A percentile compares a stretch with the other conserved stretches of the same genome.
These are phyloP conservation scores for Zoysia pacifica DNA, from an alignment of 176 grass and related monocot genomes.

Conservation along the genomic window DNA sequence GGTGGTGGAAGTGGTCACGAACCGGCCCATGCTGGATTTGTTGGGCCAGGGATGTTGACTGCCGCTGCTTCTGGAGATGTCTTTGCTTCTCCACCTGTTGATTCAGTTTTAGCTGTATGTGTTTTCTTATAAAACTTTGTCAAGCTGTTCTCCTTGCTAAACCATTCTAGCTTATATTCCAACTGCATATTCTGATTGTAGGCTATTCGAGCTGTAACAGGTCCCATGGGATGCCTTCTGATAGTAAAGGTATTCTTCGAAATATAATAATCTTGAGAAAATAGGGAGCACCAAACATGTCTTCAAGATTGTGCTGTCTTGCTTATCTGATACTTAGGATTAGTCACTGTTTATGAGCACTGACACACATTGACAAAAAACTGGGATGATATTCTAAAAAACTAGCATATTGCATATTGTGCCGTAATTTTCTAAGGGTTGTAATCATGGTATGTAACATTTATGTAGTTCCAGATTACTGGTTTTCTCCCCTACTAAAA, in stretches of 20 bases:
- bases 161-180: constrained; percentile 27
- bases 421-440: background rate
- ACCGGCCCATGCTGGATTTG: constrained; percentile 96
- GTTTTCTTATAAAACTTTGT: constrained; percentile 34
- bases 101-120: constrained; percentile 91
- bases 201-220: constrained; percentile 99
- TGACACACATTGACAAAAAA: background rate
- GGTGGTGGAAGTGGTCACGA: constrained; percentile 99
- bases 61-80: constrained; percentile 95
- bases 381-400: background rate
- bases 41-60: constrained; percentile 97
- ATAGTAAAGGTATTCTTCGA: constrained; percentile 82
- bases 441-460: background rate
- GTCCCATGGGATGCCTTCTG: constrained; percentile 93
- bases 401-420: background rate
- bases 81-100: constrained; percentile 86
- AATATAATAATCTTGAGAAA: constrained; percentile 21
- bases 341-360: background rate
- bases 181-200: constrained; percentile 48
- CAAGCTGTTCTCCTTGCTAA: constrained; percentile 21
- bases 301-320: constrained; percentile 3
- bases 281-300: constrained; percentile 13
- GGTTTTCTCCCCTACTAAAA: background rate
- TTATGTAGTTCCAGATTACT: background rate
- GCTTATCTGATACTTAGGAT: constrained; percentile 27